Conservation (phyloP, 495 filamentous ascomycete species). For the Penicillium malachiteum region DNA sequence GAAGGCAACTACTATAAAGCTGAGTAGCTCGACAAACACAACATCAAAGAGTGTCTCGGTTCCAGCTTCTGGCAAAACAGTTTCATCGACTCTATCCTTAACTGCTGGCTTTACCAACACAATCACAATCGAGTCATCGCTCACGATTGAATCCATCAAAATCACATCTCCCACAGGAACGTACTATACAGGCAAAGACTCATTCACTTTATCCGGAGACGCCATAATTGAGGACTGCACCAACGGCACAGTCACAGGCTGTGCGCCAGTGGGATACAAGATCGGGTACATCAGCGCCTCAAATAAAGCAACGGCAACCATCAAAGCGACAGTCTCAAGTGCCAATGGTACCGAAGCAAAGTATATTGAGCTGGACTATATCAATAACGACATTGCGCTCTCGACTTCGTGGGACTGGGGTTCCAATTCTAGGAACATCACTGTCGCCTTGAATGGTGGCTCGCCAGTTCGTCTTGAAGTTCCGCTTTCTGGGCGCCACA, state of each 20-base stretch:
- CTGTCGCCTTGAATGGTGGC: constrained; percentile 42
- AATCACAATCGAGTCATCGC: constrained; percentile 22
- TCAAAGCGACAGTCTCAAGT: constrained; percentile 20
- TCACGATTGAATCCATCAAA: constrained; percentile 12
- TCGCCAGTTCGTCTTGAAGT: constrained; percentile 44
- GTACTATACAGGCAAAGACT: constrained; percentile 38
- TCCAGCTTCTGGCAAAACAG: constrained; percentile 9
- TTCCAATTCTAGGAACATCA: constrained; percentile 47
- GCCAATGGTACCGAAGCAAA: constrained; percentile 17
- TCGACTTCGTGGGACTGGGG: constrained; percentile 41
- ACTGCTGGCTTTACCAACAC: constrained; percentile 33
- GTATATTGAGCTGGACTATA: constrained; percentile 46
- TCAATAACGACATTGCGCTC: constrained; percentile 53
- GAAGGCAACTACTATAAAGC: not conserved
- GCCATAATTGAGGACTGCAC: constrained; percentile 32
- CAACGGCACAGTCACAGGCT: constrained; percentile 17
- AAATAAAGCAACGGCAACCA: constrained; percentile 23
- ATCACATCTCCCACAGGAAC: constrained; percentile 25
- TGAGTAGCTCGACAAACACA: not conserved
- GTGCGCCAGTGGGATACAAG: constrained; percentile 42
- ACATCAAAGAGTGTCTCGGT: not conserved
- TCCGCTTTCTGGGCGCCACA: constrained; percentile 46
- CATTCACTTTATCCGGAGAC: constrained; percentile 33
- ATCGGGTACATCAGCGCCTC: constrained; percentile 19
- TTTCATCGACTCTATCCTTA: constrained; percentile 22